Evolutionary conservation across 1,139 yeast species (phyloP), one percentile per base, ranked within the genome.

Genomic region (Arxiozyma slooffiae): DNA sequence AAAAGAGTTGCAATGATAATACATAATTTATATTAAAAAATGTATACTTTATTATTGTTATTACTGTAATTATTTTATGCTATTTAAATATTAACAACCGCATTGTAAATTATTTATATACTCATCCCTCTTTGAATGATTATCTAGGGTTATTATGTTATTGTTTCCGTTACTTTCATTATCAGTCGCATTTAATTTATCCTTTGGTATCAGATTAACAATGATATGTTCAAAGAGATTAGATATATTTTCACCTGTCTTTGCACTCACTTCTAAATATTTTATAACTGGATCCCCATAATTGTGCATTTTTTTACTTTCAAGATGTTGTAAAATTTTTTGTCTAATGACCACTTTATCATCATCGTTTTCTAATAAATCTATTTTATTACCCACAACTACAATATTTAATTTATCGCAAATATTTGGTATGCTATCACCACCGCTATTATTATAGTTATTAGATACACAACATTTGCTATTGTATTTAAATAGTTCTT

Each of bases 401-500:
- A 70, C 4, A 89, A 85, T 60, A 88, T 85, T 22, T 41, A 85
- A 80, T 48, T 90, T 85, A 57, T 82, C 85, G 54, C 56, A 48
- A 6, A 51, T 50, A 30, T 30, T 30, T 14, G 36, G 36, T 3
- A 11, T 30, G 9, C 30, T 14, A 7, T 7, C 3, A 14, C 3
- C 11, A 26, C 11, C 9, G 7, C 9, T 26, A 26, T 14, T 26
- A 9, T 56, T 48, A 47, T 85, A 86, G 11, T 52, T 85, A 47
- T 73, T 78, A n/a, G n/a, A n/a, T n/a, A n/a, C n/a, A n/a, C n/a
- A n/a, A n/a, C n/a, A n/a, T n/a, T n/a, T n/a, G n/a, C n/a, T n/a
- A 2, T 95, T 92, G 65, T 89, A 96, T 58, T 84, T 81, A 68
- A 85, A 87, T 55, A 92, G 76, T 70, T 92, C 97, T 62, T 85